These are phyloP conservation scores for Colletotrichum tropicicola DNA, from an alignment of 2,329 filamentous ascomycete species.

Conservation along the genomic window DNA sequence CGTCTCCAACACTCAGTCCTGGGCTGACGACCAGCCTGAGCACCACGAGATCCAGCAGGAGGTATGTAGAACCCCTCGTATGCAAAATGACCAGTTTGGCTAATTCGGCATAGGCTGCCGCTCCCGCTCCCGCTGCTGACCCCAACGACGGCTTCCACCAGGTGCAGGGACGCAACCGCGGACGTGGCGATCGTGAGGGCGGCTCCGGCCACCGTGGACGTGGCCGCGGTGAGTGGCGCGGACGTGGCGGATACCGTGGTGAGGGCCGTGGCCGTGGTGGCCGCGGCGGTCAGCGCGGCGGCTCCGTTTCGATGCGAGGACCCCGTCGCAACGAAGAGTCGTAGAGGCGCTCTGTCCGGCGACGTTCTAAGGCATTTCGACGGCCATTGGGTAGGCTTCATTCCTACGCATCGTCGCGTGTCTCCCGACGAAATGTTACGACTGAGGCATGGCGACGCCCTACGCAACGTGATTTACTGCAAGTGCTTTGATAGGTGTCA, in stretches of 20 bases:
- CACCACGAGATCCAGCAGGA: conserved; percentile 64
- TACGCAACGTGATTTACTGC: conserved; percentile 24
- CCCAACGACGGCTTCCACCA: conserved; percentile 76
- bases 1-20: conserved; percentile 69
- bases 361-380: conserved; percentile 29
- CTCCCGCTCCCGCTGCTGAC: conserved; percentile 48
- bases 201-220: conserved; percentile 49
- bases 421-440: conserved; percentile 46
- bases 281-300: conserved; percentile 46
- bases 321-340: conserved; percentile 51
- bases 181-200: conserved; percentile 62
- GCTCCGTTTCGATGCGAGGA: conserved; percentile 43
- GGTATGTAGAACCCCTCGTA: conserved; percentile 42
- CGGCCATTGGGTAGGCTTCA: conserved; percentile 37
- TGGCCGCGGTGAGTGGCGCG: conserved; percentile 57
- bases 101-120: conserved; percentile 32
- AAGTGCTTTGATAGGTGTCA: conserved; percentile 27
- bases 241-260: conserved; percentile 59
- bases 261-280: conserved; percentile 54
- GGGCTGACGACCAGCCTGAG: conserved; percentile 84
- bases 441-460: conserved; percentile 49
- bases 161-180: conserved; percentile 69
- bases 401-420: conserved; percentile 39
- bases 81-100: not conserved
- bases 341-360: conserved; percentile 37